These are phyloP conservation scores for Forsythia viridissima DNA, from an alignment of 257 asterid species.

Conservation along the genomic window DNA sequence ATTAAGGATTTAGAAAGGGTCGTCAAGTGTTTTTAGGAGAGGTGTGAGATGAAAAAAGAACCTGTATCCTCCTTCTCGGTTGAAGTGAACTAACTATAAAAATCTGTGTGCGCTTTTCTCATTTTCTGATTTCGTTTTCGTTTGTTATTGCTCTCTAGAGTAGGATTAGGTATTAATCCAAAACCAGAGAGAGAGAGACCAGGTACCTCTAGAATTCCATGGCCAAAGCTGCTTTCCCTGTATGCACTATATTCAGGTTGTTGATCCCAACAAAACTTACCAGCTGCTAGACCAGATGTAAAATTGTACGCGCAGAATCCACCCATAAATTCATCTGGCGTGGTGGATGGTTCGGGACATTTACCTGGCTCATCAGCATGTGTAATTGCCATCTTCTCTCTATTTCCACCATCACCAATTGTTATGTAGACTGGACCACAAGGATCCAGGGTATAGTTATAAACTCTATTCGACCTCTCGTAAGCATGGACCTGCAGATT, in stretches of 20 bases:
- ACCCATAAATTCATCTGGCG: conserved; percentile 75
- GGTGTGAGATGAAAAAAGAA: not conserved
- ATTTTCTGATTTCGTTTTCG: not conserved
- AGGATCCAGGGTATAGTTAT: conserved; percentile 78
- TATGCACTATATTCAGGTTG: conserved; percentile 94
- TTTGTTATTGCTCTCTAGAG: not conserved
- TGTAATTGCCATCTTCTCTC: conserved; percentile 77
- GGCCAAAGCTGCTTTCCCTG: conserved; percentile 92
- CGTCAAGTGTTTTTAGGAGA: not conserved
- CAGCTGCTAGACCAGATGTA: conserved; percentile 87
- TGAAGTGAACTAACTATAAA: not conserved
- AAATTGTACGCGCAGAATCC: conserved; percentile 85
- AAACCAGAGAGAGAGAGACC: not conserved
- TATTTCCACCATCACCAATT: conserved; percentile 92
- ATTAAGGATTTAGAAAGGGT: not conserved
- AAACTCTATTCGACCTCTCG: conserved; percentile 93
- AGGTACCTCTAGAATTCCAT: conserved; percentile 83
- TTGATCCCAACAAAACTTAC: conserved; percentile 87
- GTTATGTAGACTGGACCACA: conserved; percentile 83
- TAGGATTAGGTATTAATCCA: too few relatives aligned
- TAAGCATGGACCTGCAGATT: conserved; percentile 82
- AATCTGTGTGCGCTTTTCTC: not conserved
- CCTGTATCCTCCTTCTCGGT: not conserved
- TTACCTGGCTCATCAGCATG: conserved; percentile 75
- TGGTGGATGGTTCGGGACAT: conserved; percentile 75